Percentiles rank a stretch among this genome's conserved stretches.
These are phyloP conservation scores for Solanum rostratum DNA, from an alignment of 257 asterid genomes.

Conservation along the genomic window DNA sequence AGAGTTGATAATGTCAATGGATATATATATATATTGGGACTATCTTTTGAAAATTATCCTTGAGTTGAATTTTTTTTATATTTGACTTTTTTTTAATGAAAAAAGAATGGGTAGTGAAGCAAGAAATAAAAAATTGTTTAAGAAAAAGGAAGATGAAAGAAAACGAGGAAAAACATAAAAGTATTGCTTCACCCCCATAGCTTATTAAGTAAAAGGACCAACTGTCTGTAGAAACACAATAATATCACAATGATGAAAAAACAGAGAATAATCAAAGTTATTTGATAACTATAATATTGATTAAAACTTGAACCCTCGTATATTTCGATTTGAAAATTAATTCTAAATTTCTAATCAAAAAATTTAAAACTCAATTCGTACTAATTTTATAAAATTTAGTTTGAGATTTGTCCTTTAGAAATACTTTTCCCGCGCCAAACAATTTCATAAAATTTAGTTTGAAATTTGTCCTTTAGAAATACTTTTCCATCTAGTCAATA, in stretches of 20 bases:
- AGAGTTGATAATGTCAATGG: background rate
- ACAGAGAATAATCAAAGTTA: background rate
- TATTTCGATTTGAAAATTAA: background rate
- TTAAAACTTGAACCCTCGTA: background rate
- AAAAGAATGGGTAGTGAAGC: background rate
- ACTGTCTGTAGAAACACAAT: background rate
- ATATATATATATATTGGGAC: background rate
- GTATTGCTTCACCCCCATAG: background rate
- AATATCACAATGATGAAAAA: background rate
- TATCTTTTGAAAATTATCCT: background rate
- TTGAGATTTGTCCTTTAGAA: no score
- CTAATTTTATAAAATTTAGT: no score
- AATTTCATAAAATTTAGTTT: background rate
- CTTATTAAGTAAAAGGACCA: background rate
- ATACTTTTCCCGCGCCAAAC: no score
- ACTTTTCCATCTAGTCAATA: background rate
- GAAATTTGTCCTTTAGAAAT: background rate
- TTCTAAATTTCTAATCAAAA: no score
- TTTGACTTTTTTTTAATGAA: background rate
- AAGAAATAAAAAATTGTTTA: background rate
- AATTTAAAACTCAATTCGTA: background rate
- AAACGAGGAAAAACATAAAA: background rate
- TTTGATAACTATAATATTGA: background rate
- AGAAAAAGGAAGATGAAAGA: background rate
- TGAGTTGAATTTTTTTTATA: background rate